These are phyloP conservation scores for Gamsiella multidivaricata DNA, from an alignment of 192 early-diverging fungal genomes.

Conservation along the genomic window DNA sequence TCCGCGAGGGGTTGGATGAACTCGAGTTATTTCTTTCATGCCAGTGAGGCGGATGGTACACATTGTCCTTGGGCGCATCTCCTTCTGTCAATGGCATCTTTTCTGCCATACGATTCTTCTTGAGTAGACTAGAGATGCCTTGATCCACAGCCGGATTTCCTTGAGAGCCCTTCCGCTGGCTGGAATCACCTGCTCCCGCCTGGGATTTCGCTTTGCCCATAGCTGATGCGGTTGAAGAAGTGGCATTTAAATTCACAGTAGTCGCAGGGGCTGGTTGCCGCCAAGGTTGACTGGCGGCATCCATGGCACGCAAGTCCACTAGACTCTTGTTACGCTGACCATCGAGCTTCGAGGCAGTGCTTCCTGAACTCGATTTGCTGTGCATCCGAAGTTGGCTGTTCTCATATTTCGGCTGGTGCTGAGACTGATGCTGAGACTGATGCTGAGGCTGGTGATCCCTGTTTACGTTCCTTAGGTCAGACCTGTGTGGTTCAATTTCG, in stretches of 20 bases:
- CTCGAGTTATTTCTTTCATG: constrained; percentile 35
- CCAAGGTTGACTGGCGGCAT: constrained; percentile 37
- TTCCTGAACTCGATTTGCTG: constrained; percentile 3
- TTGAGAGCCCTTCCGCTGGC: not conserved
- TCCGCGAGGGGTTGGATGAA: not conserved
- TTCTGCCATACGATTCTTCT: constrained; percentile 12
- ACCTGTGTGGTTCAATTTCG: not conserved
- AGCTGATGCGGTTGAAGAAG: not conserved
- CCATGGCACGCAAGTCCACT: constrained; percentile 27
- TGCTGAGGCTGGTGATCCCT: not conserved
- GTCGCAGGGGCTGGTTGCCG: constrained; percentile 7
- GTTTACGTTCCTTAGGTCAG: too few species aligned
- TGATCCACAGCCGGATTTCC: constrained; percentile 5
- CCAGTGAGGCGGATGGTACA: constrained; percentile 51
- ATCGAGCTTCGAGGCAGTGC: constrained; percentile 8
- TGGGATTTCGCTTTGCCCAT: constrained; percentile 11
- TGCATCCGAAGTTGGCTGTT: constrained; percentile 41
- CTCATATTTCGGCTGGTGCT: constrained; percentile 24
- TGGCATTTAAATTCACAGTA: not conserved
- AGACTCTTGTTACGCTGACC: constrained; percentile 51
- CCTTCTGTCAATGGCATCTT: not conserved
- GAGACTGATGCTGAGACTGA: constrained; percentile 1
- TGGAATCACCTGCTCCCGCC: not conserved
- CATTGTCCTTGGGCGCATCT: constrained; percentile 10
- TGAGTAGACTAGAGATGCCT: not conserved